Conservation (phyloP, 2,329 filamentous ascomycete genomes). For the Fusarium longipes region DNA sequence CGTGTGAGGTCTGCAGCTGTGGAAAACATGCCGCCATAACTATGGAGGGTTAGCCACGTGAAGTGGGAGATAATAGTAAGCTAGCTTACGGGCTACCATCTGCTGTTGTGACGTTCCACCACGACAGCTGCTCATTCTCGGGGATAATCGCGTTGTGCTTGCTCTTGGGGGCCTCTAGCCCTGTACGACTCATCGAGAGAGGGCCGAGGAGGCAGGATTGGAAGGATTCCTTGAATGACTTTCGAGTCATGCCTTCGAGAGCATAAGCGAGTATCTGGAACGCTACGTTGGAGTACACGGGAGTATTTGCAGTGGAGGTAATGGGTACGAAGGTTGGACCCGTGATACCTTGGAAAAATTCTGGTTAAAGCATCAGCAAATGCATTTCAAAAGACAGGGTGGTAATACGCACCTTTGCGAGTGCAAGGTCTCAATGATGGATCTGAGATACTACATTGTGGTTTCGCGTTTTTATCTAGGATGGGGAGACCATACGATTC, state of each 20-base stretch:
- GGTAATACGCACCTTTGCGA: too few relatives aligned
- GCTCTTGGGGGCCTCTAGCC: neutral
- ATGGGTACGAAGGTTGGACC: neutral
- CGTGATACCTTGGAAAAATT: constrained; percentile 3
- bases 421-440: neutral
- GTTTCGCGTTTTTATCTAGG: neutral
- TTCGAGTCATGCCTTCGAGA: constrained; percentile 8
- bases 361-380: too few relatives aligned
- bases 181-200: neutral
- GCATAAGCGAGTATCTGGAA: constrained; percentile 23
- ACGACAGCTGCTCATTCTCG: neutral
- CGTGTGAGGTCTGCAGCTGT: constrained; percentile 7
- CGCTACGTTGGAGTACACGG: constrained; percentile 12
- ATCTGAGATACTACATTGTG: neutral
- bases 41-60: neutral
- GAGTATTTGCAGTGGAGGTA: constrained; percentile 4
- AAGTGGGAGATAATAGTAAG: accelerated
- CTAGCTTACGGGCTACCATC: neutral
- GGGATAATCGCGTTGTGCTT: constrained; percentile 6
- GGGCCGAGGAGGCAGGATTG: neutral
- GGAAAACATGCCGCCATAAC: constrained; percentile 18
- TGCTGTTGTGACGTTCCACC: neutral
- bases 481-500: neutral
- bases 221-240: neutral
- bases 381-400: too few relatives aligned